Conservation (phyloP, 2,329 filamentous ascomycete species). For the Phialemoniopsis sp. region DNA sequence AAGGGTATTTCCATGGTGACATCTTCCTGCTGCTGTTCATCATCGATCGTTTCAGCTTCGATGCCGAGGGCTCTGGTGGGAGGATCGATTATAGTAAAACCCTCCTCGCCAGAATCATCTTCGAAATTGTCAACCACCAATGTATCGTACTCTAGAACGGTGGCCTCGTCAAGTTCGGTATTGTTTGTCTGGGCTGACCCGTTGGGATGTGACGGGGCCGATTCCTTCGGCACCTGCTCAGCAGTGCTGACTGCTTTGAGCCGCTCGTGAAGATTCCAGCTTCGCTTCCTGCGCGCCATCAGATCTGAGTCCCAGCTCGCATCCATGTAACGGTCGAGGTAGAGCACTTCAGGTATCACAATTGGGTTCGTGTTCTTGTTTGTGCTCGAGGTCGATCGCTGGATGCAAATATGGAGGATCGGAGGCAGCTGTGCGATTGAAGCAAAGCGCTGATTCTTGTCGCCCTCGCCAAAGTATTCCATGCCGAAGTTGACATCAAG, state of each 20-base stretch:
- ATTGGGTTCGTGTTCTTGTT: slow-evolving; percentile 79
- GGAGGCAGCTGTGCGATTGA: slow-evolving; percentile 76
- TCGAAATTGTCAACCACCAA: too few relatives aligned
- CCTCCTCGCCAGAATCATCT: too few relatives aligned
- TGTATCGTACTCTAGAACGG: too few relatives aligned
- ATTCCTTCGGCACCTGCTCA: slow-evolving; percentile 2
- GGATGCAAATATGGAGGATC: slow-evolving; percentile 84
- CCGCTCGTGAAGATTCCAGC: slow-evolving; percentile 70
- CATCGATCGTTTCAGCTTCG: too few relatives aligned
- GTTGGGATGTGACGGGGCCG: too few relatives aligned
- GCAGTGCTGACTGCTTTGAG: slow-evolving; percentile 50
- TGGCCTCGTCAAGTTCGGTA: too few relatives aligned
- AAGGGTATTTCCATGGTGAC: too few relatives aligned
- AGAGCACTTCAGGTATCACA: slow-evolving; percentile 74
- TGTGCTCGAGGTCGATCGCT: slow-evolving; percentile 56
- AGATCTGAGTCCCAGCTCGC: slow-evolving; percentile 55
- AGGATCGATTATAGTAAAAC: too few relatives aligned
- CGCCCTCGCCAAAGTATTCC: slow-evolving; percentile 51
- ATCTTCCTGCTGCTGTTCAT: too few relatives aligned
- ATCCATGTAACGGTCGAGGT: slow-evolving; percentile 85
- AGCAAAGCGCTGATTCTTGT: slow-evolving; percentile 58
- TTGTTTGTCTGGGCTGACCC: too few relatives aligned
- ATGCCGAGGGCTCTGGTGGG: too few relatives aligned
- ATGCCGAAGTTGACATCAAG: slow-evolving; percentile 83
- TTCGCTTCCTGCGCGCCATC: slow-evolving; percentile 60